Evolutionary conservation across 257 asterid genomes (phyloP).

Genomic region (Lantana camara): DNA sequence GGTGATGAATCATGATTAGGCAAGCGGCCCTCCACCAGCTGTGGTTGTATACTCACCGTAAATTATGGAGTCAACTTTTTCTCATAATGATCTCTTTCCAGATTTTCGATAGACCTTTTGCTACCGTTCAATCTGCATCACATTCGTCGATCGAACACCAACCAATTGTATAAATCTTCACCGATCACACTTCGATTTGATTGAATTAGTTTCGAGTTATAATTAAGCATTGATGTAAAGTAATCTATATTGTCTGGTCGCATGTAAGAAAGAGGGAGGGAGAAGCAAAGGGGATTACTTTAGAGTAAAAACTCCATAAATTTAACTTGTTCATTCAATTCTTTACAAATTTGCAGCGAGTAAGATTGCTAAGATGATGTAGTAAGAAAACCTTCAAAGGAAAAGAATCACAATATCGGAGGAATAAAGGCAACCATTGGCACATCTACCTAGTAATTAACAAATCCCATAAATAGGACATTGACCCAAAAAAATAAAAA

Average conservation of each 20-base stretch:
- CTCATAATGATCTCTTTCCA: slow-evolving; percentile 1
- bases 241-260: background rate
- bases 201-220: too few relatives aligned
- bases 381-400: slow-evolving; percentile 2
- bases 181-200: too few relatives aligned
- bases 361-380: slow-evolving; percentile 18
- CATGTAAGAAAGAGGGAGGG: background rate
- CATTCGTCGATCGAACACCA: too few relatives aligned
- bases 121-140: too few relatives aligned
- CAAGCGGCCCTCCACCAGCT: slow-evolving; percentile 13
- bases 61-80: slow-evolving; percentile 26
- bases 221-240: background rate
- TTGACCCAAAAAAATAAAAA: background rate
- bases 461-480: slow-evolving; percentile 9
- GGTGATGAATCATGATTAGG: slow-evolving; percentile 21
- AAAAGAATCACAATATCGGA: slow-evolving; percentile 20
- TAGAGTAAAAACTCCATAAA: background rate
- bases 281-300: background rate
- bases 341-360: slow-evolving; percentile 36
- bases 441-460: slow-evolving; percentile 23
- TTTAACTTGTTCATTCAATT: slow-evolving; percentile 15
- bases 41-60: slow-evolving; percentile 28
- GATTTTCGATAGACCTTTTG: too few relatives aligned
- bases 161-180: too few relatives aligned
- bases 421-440: slow-evolving; percentile 1